Evolutionary conservation across 2,329 filamentous ascomycete species (phyloP).

Genomic region (Fusarium decemcellulare): DNA sequence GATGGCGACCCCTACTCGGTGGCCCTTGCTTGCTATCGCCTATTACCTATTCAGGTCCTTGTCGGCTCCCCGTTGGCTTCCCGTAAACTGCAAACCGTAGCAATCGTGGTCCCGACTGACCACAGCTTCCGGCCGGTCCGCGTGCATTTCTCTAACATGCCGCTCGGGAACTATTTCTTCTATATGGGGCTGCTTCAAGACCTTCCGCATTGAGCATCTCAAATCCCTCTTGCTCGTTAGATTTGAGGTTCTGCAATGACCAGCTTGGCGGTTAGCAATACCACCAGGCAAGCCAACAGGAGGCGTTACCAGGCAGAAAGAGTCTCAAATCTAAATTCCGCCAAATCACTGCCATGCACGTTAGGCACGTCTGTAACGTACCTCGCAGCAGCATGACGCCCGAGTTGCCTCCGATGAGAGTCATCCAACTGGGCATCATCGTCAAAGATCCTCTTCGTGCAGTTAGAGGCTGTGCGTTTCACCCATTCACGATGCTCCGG

Average conservation of each 20-base stretch:
- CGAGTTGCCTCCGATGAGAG: conserved; percentile 2
- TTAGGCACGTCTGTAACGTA: not conserved
- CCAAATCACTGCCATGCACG: conserved; percentile 5
- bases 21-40: conserved; percentile 5
- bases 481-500: conserved; percentile 2
- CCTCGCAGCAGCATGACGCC: not conserved
- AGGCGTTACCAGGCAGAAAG: conserved; percentile 6
- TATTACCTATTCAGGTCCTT: conserved; percentile 1
- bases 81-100: conserved; percentile 1
- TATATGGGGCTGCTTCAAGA: not conserved
- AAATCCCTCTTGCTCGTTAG: not conserved
- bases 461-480: conserved; percentile 3
- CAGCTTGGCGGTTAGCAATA: not conserved
- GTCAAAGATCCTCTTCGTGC: not conserved
- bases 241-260: not conserved
- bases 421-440: not conserved
- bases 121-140: conserved; percentile 3
- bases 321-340: not conserved
- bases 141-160: conserved; percentile 6
- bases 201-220: conserved; percentile 6
- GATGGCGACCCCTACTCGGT: conserved; percentile 2
- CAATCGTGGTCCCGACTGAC: not conserved
- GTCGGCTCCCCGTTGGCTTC: not conserved
- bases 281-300: not conserved
- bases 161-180: not conserved